phyloP scores from a whole-genome alignment of 169 alveolate genomes.

The Cryptosporidium viatorum region DNA sequence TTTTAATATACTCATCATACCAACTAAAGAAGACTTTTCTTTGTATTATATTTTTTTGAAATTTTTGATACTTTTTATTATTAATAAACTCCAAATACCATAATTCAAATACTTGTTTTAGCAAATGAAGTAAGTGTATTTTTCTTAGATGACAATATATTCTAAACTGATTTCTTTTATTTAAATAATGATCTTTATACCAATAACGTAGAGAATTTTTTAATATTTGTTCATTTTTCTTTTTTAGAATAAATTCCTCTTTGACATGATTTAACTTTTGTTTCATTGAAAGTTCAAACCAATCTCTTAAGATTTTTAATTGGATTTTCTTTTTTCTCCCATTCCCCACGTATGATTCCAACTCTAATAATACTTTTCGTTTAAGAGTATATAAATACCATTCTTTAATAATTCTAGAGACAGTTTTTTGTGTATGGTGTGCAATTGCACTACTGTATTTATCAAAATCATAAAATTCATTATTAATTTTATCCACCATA shows the following conservation, averaged over 20 bases:
- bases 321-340: neutral
- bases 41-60: slow-evolving; percentile 4
- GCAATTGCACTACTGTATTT: slow-evolving; percentile 53
- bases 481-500: neutral
- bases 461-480: slow-evolving; percentile 4
- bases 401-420: slow-evolving; percentile 40
- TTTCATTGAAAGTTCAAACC: slow-evolving; percentile 40
- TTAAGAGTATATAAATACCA: slow-evolving; percentile 53
- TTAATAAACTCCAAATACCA: slow-evolving; percentile 10
- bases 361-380: slow-evolving; percentile 9
- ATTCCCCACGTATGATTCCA: slow-evolving; percentile 29
- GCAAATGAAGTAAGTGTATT: neutral
- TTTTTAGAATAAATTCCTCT: slow-evolving; percentile 1
- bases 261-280: slow-evolving; percentile 20
- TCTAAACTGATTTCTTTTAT: neutral
- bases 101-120: neutral
- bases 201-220: neutral
- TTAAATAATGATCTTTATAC: slow-evolving; percentile 51
- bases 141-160: neutral
- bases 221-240: neutral
- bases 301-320: neutral
- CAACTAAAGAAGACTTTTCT: neutral
- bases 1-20: neutral
- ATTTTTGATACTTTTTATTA: neutral
- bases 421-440: slow-evolving; percentile 40